Conservation (phyloP, 1,284 basidiomycete genomes). For the Macrocybe sp. region DNA sequence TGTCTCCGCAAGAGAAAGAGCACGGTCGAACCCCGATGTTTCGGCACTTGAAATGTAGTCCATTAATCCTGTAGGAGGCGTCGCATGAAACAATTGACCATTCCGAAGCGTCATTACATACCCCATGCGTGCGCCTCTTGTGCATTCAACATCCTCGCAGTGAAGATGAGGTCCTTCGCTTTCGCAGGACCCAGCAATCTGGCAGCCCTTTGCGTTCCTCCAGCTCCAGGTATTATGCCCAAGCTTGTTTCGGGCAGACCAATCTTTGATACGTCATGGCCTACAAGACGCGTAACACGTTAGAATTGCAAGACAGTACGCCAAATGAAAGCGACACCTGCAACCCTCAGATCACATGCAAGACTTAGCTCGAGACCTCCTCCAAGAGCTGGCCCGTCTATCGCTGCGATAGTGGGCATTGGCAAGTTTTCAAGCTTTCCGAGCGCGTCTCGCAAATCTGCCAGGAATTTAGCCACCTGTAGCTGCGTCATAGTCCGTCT, state of each 20-base stretch:
- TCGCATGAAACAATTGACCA: background rate
- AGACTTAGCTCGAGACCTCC: slow-evolving; percentile 87
- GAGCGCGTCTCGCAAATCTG: slow-evolving; percentile 70
- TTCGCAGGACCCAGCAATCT: slow-evolving; percentile 77
- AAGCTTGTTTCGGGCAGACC: slow-evolving; percentile 82
- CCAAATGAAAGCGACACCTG: slow-evolving; percentile 42
- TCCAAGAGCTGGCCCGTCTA: slow-evolving; percentile 91
- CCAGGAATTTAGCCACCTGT: slow-evolving; percentile 78
- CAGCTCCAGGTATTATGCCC: slow-evolving; percentile 95
- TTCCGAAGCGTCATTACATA: slow-evolving; percentile 22
- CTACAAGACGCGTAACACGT: slow-evolving; percentile 19
- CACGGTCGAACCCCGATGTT: slow-evolving; percentile 59
- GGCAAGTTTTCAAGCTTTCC: slow-evolving; percentile 74
- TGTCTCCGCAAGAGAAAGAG: slow-evolving; percentile 57
- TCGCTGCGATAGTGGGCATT: slow-evolving; percentile 87
- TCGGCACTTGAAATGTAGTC: slow-evolving; percentile 69
- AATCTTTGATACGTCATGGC: slow-evolving; percentile 67
- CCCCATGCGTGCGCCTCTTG: slow-evolving; percentile 75
- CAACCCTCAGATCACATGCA: slow-evolving; percentile 86
- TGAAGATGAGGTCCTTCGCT: slow-evolving; percentile 88
- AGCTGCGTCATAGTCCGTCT: slow-evolving; percentile 73
- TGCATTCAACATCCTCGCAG: slow-evolving; percentile 62
- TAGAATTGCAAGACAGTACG: slow-evolving; percentile 1
- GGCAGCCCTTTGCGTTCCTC: slow-evolving; percentile 86
- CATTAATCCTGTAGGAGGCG: slow-evolving; percentile 53